Conservation (phyloP, 2,329 filamentous ascomycete genomes). For the Fusarium protoensiforme region DNA sequence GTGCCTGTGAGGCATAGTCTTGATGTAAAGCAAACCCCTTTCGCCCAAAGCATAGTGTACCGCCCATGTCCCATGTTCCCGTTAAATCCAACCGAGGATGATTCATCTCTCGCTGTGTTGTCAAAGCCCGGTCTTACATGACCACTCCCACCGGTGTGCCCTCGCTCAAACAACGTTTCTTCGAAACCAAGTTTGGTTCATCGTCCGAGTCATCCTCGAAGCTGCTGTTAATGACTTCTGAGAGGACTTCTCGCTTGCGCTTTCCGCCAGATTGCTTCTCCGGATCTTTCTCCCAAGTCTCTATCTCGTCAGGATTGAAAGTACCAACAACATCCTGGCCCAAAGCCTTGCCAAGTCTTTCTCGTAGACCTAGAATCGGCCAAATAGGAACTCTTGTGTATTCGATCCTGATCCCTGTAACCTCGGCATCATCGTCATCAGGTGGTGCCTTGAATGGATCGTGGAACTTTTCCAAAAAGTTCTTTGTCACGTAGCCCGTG, state of each 20-base stretch:
- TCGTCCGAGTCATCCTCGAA: conserved; percentile 53
- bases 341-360: conserved; percentile 64
- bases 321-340: conserved; percentile 61
- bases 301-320: conserved; percentile 54
- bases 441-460: conserved; percentile 55
- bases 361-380: conserved; percentile 66
- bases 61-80: conserved; percentile 20
- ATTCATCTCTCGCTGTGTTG: conserved; percentile 8
- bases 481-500: conserved; percentile 58
- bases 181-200: conserved; percentile 45
- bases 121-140: conserved; percentile 31
- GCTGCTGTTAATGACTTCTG: conserved; percentile 54
- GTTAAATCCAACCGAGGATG: conserved; percentile 23
- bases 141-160: conserved; percentile 46
- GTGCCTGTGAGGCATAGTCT: conserved; percentile 36
- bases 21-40: conserved; percentile 24
- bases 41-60: conserved; percentile 19
- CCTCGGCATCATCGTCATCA: conserved; percentile 36
- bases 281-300: conserved; percentile 57
- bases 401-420: conserved; percentile 56
- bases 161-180: conserved; percentile 49
- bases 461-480: conserved; percentile 63
- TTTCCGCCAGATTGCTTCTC: conserved; percentile 48
- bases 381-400: conserved; percentile 63
- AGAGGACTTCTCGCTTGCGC: conserved; percentile 50